Evolutionary conservation across 164 flowering plant genomes (phyloP), one percentile per base, ranked within the genome.

Genomic region (Amborella trichopoda): DNA sequence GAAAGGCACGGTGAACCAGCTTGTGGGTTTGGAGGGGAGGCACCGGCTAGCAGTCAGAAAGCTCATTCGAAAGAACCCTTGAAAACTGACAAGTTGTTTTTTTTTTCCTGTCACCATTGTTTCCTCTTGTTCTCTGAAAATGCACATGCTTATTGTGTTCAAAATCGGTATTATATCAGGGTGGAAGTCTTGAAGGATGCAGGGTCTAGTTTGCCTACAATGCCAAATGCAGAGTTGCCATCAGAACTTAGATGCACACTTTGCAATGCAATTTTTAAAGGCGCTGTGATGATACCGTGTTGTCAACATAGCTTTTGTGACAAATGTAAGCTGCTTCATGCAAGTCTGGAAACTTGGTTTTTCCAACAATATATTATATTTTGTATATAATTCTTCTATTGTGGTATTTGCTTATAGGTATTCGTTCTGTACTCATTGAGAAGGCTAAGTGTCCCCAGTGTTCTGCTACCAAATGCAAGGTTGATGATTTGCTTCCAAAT

Each of bases 261-360:
- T 30, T 83, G 88, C 68, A 47, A 67, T 42, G 27, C 59, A 5
- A 62, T 58, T 48, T 78, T 74, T 52, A 74, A 70, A 67, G 78
- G 78, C 23, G 94, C 94, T 41, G 78, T 83, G 57, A 74, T 83
- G 85, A 83, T 80, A 56, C 83, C 85, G 20, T 83, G 94, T 60
- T 83, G 88, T 66, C 88, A 83, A 52, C 81, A 80, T 60, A 83
- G 88, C 50, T 83, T 80, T 65, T 80, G 94, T 55, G 61, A 66
- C 25, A 72, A 66, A 56, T 83, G 88, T 80, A 70, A 77, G 83
- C 52, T 54, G 42, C 23, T 21, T 27, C 20, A 9, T 27, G 20
- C 17, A 18, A 3, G 10, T 13, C 18, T 39, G 8, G 20, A 16
- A 12, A 23, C 6, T 37, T 16, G 11, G 1, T 24, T 22, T 39